Base-by-base conservation (phyloP, 2,329 filamentous ascomycete species). In the Curvularia sp. region DNA sequence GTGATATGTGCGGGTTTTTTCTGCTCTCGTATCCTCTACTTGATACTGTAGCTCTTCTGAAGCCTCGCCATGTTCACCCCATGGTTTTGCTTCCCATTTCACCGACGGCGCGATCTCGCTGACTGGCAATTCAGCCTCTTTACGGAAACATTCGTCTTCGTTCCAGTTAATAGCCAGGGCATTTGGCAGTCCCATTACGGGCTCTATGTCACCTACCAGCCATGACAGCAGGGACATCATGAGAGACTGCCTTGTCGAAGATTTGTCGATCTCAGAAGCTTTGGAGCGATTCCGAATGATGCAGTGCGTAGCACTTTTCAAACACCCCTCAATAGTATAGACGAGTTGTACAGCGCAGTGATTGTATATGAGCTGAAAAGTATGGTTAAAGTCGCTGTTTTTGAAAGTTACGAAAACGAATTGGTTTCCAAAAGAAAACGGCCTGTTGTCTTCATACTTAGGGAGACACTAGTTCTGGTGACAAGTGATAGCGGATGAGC, bases 181-280 rank as follows among this genome's bases (percentile, higher is more conserved):
- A 1, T 49, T 35, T 13, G 9, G 18, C 8, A 10, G 15, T 1
- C n/a, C 8, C 4, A 13, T 13, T 18, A 13, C 35, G 3, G 22
- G 48, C 9, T n/a, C 9, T 15, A 18, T 38, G 9, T 18, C 24
- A 22, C 13, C 6, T 10, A 18, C 38, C 20, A 4, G n/a, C 15
- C 22, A 22, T n/a, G 20, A 30, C n/a, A 5, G 2, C n/a, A 22
- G 30, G 33, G 31, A 18, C 18, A n/a, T n/a, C n/a, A 8, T 31
- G 7, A 3, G 9, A 9, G n/a, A 4, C 38, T 30, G 15, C 7
- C n/a, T 30, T 15, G 9, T 9, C 0, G 1, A 48, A 20, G 2
- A 28, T 9, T 22, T 13, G 3, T n/a, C 3, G 0, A 20, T 35
- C 12, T 2, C 41, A 18, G 35, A 22, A 0, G 7, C n/a, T 0